Evolutionary conservation across 805 yeast species (phyloP), one percentile per base, ranked within the genome.

Genomic region (Naumovozyma castellii): DNA sequence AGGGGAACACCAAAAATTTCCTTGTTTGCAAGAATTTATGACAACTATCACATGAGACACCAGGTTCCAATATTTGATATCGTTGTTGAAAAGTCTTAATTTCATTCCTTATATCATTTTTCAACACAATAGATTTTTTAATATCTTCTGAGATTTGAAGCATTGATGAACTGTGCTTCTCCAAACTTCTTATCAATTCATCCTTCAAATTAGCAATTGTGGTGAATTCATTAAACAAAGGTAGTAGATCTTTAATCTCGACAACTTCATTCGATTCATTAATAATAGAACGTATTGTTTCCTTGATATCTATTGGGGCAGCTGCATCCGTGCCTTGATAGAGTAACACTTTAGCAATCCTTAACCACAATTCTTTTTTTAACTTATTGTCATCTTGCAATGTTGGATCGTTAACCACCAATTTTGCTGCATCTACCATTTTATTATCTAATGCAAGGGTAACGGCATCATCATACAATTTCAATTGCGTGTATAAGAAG

Each of bases 131-230:
- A 0, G 95, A 81, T 15, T 77, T 79, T 34, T 74, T 75, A 80
- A 90, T 90, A 43, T 86, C 95, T 15, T 67, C 55, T 1, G 86
- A 76, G 28, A 87, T 65, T 38, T 74, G 72, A 35, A 71, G 72
- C 60, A 92, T 82, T 32, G 72, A 71, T 18, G 67, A 58, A 36
- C 87, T 85, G 53, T 85, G 81, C 20, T 68, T 69, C 53, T 85
- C 88, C 46, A 92, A 64, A n/a, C 90, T 80, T 35, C 69, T 68
- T 25, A 88, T 84, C 33, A 92, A 75, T 49, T 87, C 95, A 35
- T 82, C 84, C 47, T 86, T 85, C 52, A 92, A 75, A 43, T 82
- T 78, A 47, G 84, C 92, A 36, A 92, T 79, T 19, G 84, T 77
- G 0, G 84, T 73, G 42, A 84, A 76, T 49, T 86, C 88, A 0